Evolutionary conservation across 257 asterid species (phyloP).

Genomic region (Nicotiana tomentosiformis): DNA sequence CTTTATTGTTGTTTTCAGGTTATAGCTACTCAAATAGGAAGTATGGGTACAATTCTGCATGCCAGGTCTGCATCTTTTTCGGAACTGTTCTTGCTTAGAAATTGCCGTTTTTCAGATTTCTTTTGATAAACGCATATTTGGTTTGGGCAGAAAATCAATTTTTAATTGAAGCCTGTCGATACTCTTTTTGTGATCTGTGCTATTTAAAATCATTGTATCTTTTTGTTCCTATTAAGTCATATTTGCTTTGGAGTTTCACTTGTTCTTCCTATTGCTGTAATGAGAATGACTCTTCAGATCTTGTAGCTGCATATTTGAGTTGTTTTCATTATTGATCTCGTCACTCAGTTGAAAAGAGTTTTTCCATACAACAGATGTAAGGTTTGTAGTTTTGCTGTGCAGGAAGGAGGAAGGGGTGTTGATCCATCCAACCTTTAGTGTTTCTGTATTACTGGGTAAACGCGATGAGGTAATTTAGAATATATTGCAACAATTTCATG

Average conservation of each 20-base stretch:
- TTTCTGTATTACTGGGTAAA: conserved; percentile 72
- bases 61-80: conserved; percentile 47
- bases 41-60: conserved; percentile 89
- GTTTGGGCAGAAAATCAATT: neutral
- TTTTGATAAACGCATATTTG: neutral
- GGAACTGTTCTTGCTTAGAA: neutral
- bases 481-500: neutral
- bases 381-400: conserved; percentile 18
- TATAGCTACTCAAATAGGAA: conserved; percentile 87
- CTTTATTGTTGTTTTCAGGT: conserved; percentile 37
- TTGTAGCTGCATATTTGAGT: neutral
- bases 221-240: neutral
- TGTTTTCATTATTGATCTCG: neutral
- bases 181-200: neutral
- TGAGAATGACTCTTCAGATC: neutral
- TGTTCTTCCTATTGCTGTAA: neutral
- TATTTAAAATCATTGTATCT: neutral
- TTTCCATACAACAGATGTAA: neutral
- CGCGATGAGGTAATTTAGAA: conserved; percentile 61
- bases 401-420: conserved; percentile 90
- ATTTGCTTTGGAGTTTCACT: neutral
- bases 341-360: neutral
- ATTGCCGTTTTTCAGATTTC: neutral
- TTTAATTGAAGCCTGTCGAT: neutral
- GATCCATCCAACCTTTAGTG: conserved; percentile 63